Conservation (phyloP, 768 basidiomycete species). For the Flagelloscypha sp. region DNA sequence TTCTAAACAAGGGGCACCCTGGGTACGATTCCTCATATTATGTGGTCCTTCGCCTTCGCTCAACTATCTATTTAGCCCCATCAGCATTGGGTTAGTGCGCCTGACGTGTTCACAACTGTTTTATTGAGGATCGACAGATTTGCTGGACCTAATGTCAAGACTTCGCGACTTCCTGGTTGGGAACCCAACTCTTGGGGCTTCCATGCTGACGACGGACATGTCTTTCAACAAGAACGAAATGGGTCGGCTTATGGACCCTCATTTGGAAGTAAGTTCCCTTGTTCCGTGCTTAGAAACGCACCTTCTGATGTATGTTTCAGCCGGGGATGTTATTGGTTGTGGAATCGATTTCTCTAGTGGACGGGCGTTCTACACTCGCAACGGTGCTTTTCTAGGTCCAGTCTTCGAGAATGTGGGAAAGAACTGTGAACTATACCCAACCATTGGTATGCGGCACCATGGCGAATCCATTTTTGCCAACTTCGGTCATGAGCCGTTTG, state of each 20-base stretch:
- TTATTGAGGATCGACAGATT: constrained; percentile 38
- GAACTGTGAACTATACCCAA: constrained; percentile 65
- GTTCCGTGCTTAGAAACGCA: constrained; percentile 4
- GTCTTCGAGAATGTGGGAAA: constrained; percentile 69
- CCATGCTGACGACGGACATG: constrained; percentile 81
- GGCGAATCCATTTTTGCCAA: constrained; percentile 78
- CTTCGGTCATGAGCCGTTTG: constrained; percentile 82
- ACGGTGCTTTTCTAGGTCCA: constrained; percentile 58
- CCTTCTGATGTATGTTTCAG: constrained; percentile 29
- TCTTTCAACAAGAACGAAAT: constrained; percentile 65
- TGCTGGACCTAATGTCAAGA: constrained; percentile 52
- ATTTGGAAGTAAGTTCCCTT: constrained; percentile 59
- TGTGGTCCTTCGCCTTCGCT: constrained; percentile 9
- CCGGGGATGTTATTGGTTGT: constrained; percentile 84
- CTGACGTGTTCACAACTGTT: neutral
- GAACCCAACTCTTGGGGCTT: constrained; percentile 86
- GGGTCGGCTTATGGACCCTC: constrained; percentile 69
- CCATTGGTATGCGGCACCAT: constrained; percentile 78
- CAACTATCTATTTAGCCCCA: constrained; percentile 40
- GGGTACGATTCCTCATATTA: constrained; percentile 43
- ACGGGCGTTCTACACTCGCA: constrained; percentile 84
- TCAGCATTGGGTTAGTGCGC: constrained; percentile 65
- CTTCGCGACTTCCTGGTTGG: constrained; percentile 79
- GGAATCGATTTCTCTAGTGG: constrained; percentile 84
- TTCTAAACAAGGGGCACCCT: constrained; percentile 71